Evolutionary conservation across 208 protist species (phyloP), one percentile per base, ranked within the genome.

Genomic region (Wallacemonas sp.): DNA sequence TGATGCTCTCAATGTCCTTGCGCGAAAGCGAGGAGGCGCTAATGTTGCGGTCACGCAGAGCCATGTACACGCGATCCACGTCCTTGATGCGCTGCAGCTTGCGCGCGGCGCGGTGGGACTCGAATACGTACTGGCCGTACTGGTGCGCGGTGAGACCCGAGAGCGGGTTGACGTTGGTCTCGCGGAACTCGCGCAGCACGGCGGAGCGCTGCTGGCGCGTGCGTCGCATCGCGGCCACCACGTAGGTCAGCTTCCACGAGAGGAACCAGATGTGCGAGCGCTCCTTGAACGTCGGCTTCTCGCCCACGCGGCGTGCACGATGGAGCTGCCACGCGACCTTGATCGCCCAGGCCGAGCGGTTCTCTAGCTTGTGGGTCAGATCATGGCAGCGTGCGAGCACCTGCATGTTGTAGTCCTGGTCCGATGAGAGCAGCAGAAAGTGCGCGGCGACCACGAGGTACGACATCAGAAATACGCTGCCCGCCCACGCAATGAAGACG

Each of bases 1-100:
- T 36, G 28, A 85, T 84, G 4, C 67, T 68, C 32, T 74, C 77
- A 28, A 91, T 77, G 44, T 91, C 85, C 38, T 73, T 67, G 5
- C 82, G 76, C 3, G 73, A 77, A 2, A 87, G 77, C 25, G 81
- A 80, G 26, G 81, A 84, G 18, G 81, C 77, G 10, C 64, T 64
- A 26, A 75, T 68, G 50, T 83, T 65, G 33, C 76, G 71, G 36
- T 81, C 66, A 4, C 71, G 76, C 48, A 87, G 67, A 8, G 81
- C 68, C 31, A 78, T 70, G 67, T 79, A 77, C 20, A 87, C 77
- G 48, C 68, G 79, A 28, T 88, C 79, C 11, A 84, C 79, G 28
- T 91, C 85, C 66, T 82, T 81, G 28, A 76, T 61, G 16, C 79
- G 78, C 61, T 91, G 85, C 46, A 77, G 69, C n/a, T 76, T 66